A percentile compares a stretch with the other conserved stretches of the same genome.
These are phyloP conservation scores for Cenchrus americanus DNA, from an alignment of 176 grass and related monocot species.

Conservation along the genomic window DNA sequence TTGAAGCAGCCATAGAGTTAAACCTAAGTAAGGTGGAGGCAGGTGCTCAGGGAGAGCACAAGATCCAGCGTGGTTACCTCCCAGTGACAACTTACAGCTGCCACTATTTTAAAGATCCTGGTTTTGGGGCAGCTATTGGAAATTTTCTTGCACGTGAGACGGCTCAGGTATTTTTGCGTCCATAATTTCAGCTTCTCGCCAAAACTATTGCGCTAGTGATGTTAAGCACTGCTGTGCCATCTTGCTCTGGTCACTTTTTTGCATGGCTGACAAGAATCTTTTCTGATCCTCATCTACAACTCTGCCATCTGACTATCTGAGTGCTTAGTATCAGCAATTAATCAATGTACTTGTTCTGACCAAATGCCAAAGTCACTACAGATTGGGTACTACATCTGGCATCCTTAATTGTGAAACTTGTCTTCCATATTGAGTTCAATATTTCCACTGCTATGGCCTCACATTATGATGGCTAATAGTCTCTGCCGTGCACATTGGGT, in stretches of 20 bases:
- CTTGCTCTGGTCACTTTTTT: slow-evolving; percentile 26
- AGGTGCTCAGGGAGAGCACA: slow-evolving; percentile 97
- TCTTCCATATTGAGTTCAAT: slow-evolving; percentile 11
- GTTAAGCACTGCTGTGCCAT: neutral
- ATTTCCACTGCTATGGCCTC: neutral
- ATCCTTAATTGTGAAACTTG: neutral
- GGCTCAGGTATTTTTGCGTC: slow-evolving; percentile 65
- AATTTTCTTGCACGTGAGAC: slow-evolving; percentile 72
- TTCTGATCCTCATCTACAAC: slow-evolving; percentile 5
- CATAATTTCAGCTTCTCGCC: neutral
- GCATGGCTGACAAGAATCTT: slow-evolving; percentile 28
- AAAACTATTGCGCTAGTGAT: no score
- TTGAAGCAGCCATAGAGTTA: slow-evolving; percentile 94
- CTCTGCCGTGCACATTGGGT: slow-evolving; percentile 25
- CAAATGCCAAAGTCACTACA: slow-evolving; percentile 21
- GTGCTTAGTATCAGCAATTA: slow-evolving; percentile 34
- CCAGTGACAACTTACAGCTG: slow-evolving; percentile 89
- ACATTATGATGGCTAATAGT: slow-evolving; percentile 24
- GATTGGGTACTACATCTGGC: slow-evolving; percentile 20
- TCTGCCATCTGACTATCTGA: slow-evolving; percentile 19
- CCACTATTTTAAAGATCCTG: slow-evolving; percentile 85
- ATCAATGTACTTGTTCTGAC: neutral
- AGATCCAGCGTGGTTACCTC: slow-evolving; percentile 97
- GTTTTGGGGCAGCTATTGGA: slow-evolving; percentile 71
- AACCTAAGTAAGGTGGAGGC: slow-evolving; percentile 91